Evolutionary conservation across 2,329 filamentous ascomycete genomes (phyloP).

Genomic region (Nemania diffusa): DNA sequence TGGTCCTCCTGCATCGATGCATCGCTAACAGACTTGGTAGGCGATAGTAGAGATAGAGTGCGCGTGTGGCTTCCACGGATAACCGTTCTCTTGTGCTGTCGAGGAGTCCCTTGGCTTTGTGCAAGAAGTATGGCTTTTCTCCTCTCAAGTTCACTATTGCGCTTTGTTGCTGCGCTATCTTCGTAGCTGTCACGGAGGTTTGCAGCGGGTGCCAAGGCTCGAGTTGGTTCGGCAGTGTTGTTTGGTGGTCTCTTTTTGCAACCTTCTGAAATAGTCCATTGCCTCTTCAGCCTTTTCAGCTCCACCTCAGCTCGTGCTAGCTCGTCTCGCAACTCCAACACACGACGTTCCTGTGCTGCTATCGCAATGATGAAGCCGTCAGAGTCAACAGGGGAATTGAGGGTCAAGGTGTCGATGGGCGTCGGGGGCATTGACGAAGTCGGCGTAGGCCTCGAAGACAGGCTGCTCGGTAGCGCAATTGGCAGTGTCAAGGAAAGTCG

Average conservation of each 20-base stretch:
- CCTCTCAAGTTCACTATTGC: slow-evolving; percentile 74
- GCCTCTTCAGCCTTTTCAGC: slow-evolving; percentile 79
- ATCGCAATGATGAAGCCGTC: slow-evolving; percentile 86
- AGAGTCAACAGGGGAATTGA: slow-evolving; percentile 63
- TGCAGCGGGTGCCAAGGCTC: slow-evolving; percentile 48
- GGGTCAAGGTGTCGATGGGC: slow-evolving; percentile 57
- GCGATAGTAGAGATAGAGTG: slow-evolving; percentile 84
- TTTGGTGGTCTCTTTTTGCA: slow-evolving; percentile 78
- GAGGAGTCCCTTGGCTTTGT: slow-evolving; percentile 55
- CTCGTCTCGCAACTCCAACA: slow-evolving; percentile 91
- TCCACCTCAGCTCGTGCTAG: slow-evolving; percentile 84
- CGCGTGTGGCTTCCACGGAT: slow-evolving; percentile 74
- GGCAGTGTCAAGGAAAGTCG: slow-evolving; percentile 70
- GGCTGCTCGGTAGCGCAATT: slow-evolving; percentile 65
- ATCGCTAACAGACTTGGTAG: slow-evolving; percentile 58
- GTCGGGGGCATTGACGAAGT: slow-evolving; percentile 62
- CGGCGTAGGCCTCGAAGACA: slow-evolving; percentile 63
- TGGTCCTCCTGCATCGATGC: slow-evolving; percentile 59
- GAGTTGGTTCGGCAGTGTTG: slow-evolving; percentile 67
- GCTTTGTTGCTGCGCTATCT: slow-evolving; percentile 53
- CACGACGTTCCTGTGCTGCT: slow-evolving; percentile 88
- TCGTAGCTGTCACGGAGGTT: slow-evolving; percentile 48
- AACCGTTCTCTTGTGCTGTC: slow-evolving; percentile 66
- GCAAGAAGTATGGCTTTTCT: slow-evolving; percentile 73
- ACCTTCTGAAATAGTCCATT: slow-evolving; percentile 82